Evolutionary conservation across 169 alveolate species (phyloP), one percentile per base, ranked within the genome.

Genomic region (Eimeria tenella): DNA sequence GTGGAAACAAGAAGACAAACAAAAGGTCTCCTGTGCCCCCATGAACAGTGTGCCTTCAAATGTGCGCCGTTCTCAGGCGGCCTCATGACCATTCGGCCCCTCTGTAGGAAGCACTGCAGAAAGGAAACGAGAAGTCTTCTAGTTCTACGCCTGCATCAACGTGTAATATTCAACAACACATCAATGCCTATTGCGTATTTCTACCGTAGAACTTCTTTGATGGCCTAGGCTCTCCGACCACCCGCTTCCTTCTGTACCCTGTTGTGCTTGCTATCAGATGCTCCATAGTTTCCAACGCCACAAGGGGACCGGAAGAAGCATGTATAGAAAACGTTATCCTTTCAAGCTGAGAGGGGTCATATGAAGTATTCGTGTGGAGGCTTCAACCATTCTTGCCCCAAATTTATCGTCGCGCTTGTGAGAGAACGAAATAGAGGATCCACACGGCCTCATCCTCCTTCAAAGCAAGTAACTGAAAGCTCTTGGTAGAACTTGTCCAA

Each of bases 41-140:
- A 25, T 58, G 58, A 58, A 25, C n/a, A 8, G 17, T 60, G 31
- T 15, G 75, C 90, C 56, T 19, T 42, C 42, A n/a, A 60, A 21
- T 60, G 60, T 31, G 73, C 77, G 90, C 73, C 23, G 90, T 60
- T 60, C 79, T 83, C 77, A 53, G 90, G 90, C 90, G 90, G 90
- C 90, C 90, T 83, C 90, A 58, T 11, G 75, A 60, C 90, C 75
- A 58, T 60, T 58, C 62, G 77, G 90, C 90, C 90, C 90, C 79
- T 60, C n/a, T 31, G 50, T 58, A 83, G 52, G 31, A 79, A 55
- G 53, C 15, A 7, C 65, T 19, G 86, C 31, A 49, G 55, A 53
- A 79, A 50, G 60, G 49, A 62, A 79, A 23, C 25, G 23, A 4
- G 70, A 31, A 11, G 56, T 68, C 73, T 79, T 79, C 88, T 53